Evolutionary conservation across 2,329 filamentous ascomycete genomes (phyloP).

Genomic region (Thermoascus crustaceus): DNA sequence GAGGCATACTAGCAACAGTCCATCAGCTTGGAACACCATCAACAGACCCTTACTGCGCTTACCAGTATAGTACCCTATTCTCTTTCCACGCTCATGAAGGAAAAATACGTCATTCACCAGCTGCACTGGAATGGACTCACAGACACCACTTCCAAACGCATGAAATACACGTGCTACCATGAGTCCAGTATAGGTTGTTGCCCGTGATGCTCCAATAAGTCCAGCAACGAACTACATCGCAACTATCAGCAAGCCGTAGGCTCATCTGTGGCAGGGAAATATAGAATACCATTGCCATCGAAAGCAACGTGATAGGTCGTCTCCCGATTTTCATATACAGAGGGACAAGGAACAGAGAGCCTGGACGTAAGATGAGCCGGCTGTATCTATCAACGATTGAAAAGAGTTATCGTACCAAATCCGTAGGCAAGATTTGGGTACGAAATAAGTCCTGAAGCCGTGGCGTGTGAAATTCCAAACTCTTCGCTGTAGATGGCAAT

Average conservation of each 20-base stretch:
- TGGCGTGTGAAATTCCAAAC: constrained; percentile 44
- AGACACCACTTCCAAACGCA: constrained; percentile 38
- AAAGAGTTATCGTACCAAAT: constrained; percentile 36
- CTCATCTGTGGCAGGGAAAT: not conserved
- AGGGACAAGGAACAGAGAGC: constrained; percentile 49
- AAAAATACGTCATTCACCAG: constrained; percentile 44
- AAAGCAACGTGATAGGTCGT: constrained; percentile 36
- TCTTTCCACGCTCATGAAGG: constrained; percentile 39
- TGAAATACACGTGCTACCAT: constrained; percentile 39
- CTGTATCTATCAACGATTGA: not conserved
- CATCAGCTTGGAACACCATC: constrained; percentile 3
- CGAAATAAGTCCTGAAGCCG: constrained; percentile 49
- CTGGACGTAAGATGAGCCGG: constrained; percentile 12
- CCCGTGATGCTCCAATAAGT: constrained; percentile 35
- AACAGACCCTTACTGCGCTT: constrained; percentile 3
- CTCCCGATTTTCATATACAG: constrained; percentile 47
- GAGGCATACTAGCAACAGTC: constrained; percentile 36
- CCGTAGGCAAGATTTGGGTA: constrained; percentile 56
- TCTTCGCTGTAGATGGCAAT: constrained; percentile 47
- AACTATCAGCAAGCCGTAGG: not conserved
- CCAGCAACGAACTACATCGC: constrained; percentile 30
- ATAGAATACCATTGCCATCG: constrained; percentile 28
- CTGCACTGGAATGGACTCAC: constrained; percentile 40
- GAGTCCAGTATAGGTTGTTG: constrained; percentile 31
- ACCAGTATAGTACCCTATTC: constrained; percentile 53